Evolutionary conservation across 495 filamentous ascomycete species (phyloP).

Genomic region (Penicillium diatomitis): DNA sequence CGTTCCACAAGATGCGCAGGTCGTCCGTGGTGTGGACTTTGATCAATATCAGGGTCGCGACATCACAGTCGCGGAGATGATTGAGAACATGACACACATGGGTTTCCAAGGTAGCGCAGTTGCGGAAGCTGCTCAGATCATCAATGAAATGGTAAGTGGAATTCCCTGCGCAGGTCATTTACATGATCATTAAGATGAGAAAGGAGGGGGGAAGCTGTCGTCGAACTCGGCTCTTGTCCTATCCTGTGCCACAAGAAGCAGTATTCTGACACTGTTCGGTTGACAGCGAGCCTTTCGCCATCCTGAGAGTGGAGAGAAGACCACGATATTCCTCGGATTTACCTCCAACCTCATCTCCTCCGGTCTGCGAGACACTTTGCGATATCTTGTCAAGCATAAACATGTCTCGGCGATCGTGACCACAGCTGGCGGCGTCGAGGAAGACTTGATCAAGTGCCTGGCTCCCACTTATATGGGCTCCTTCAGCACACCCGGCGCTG

Average conservation of each 20-base stretch:
- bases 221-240: neutral
- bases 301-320: conserved; percentile 59
- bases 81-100: conserved; percentile 73
- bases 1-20: conserved; percentile 60
- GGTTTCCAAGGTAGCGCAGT: conserved; percentile 89
- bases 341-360: conserved; percentile 96
- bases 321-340: conserved; percentile 94
- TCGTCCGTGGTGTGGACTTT: conserved; percentile 85
- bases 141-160: conserved; percentile 81
- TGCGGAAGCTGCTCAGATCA: conserved; percentile 72
- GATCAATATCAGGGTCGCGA: conserved; percentile 61
- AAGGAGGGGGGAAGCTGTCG: neutral
- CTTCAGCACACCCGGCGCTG: conserved; percentile 65
- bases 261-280: neutral
- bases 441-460: conserved; percentile 97
- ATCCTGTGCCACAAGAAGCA: neutral
- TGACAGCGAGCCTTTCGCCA: conserved; percentile 64
- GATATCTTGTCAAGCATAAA: conserved; percentile 83
- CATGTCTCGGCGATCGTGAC: conserved; percentile 91
- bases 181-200: no score
- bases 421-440: conserved; percentile 93
- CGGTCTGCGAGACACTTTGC: conserved; percentile 80
- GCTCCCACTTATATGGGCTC: conserved; percentile 86
- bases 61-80: conserved; percentile 77
- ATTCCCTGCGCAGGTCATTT: no score